Base-by-base conservation (phyloP, 2,329 filamentous ascomycete genomes). In the Pseudogymnoascus sp. region DNA sequence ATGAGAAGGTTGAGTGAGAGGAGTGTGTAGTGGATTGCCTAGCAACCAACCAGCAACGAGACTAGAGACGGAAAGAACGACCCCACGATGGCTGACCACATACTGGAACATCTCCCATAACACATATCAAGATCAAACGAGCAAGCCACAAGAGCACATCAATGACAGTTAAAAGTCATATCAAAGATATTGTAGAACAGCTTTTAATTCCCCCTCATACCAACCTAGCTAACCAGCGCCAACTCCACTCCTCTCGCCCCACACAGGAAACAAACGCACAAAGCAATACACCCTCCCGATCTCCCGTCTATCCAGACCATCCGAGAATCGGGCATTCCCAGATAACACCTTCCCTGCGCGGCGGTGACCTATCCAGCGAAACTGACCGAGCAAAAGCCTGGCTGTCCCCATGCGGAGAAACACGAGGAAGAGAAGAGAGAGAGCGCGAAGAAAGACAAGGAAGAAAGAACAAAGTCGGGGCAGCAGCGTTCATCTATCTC, bases 311-410 rank as follows among this genome's bases (percentile, higher is more conserved):
- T 53, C 47, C 47, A 53, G 47, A 53, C 47, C 47, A 53, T 31
- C 47, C 47, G 47, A 53, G 47, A 53, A 53, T 31, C 26, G 47
- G 47, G 47, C 47, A 53, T 53, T 53, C 47, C 47, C 47, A 53
- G 47, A 53, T 53, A 53, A 53, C 47, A 31, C 47, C 47, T 53
- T 53, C 47, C 47, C 47, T 53, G 47, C 47, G 47, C 47, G 47
- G 47, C 47, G 47, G 47, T 53, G 47, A 53, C 47, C 47, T 53
- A 53, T 53, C 26, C 4, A 31, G 47, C 47, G 47, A 53, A 53
- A 53, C 47, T 53, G 10, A 31, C 47, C 13, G 47, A 53, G 47
- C 24, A 53, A 53, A 8, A 31, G 21, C 14, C 24, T 53, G 47
- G 14, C n/a, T 11, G 24, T n/a, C 14, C n/a, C 24, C 26, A 29